A percentile compares a stretch with the other conserved stretches of the same genome.
These are phyloP conservation scores for Didymosphaeria variabile DNA, from an alignment of 2,329 filamentous ascomycete genomes.

Conservation along the genomic window DNA sequence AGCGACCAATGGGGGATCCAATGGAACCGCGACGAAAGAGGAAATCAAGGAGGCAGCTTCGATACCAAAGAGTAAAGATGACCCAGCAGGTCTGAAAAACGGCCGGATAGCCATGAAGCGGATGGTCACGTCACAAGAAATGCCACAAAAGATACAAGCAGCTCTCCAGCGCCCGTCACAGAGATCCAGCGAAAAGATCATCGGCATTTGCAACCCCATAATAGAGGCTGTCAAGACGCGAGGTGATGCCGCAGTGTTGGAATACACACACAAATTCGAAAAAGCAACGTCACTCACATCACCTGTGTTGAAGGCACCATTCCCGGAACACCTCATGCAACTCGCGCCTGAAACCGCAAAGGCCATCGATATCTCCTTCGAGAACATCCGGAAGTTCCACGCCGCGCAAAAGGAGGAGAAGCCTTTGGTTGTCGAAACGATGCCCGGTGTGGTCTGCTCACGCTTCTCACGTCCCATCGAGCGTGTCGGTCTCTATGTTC, in stretches of 20 bases:
- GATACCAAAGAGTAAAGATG: slow-evolving; percentile 61
- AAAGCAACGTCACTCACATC: slow-evolving; percentile 91
- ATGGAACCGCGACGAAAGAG: slow-evolving; percentile 48
- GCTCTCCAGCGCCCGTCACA: slow-evolving; percentile 90
- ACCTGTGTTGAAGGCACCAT: slow-evolving; percentile 89
- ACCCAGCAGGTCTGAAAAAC: slow-evolving; percentile 59
- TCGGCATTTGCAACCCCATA: slow-evolving; percentile 90
- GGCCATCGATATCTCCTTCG: slow-evolving; percentile 92
- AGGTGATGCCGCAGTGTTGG: slow-evolving; percentile 87
- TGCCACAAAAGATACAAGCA: slow-evolving; percentile 72
- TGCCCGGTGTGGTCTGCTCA: slow-evolving; percentile 95
- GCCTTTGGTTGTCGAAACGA: slow-evolving; percentile 88
- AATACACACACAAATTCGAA: slow-evolving; percentile 98
- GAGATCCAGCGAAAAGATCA: slow-evolving; percentile 91
- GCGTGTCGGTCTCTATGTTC: slow-evolving; percentile 94
- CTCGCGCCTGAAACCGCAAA: slow-evolving; percentile 82
- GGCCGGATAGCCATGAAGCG: slow-evolving; percentile 83
- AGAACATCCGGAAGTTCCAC: slow-evolving; percentile 96
- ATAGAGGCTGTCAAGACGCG: slow-evolving; percentile 84
- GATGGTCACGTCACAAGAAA: slow-evolving; percentile 72
- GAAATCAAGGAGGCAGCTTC: slow-evolving; percentile 62
- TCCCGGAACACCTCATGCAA: slow-evolving; percentile 85
- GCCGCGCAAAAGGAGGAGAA: slow-evolving; percentile 87
- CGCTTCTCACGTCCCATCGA: slow-evolving; percentile 94
- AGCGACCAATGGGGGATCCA: slow-evolving; percentile 27